phyloP scores from a whole-genome alignment of 805 yeast genomes.

The Yamadazyma tumulicola region DNA sequence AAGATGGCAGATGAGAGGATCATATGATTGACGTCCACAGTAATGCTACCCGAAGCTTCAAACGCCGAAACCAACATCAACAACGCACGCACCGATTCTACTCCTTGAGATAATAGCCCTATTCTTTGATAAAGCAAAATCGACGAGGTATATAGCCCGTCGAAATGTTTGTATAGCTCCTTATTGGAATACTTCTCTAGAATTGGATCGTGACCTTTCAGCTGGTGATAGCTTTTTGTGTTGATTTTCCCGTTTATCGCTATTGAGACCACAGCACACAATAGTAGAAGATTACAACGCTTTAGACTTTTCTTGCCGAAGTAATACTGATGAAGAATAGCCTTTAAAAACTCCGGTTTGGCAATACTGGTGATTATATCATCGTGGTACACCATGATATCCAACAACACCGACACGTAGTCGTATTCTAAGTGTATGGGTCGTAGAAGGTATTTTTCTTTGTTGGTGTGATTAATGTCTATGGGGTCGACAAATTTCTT shows the following conservation, averaged over 20 bases:
- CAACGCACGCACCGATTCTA: constrained; percentile 48
- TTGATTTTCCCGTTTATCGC: constrained; percentile 4
- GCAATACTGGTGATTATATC: neutral
- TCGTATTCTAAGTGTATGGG: constrained; percentile 22
- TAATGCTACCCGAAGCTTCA: constrained; percentile 22
- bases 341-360: neutral
- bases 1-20: constrained; percentile 32
- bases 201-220: neutral
- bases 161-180: constrained; percentile 14
- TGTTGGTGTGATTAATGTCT: constrained; percentile 16
- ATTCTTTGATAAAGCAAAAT: constrained; percentile 52
- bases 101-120: constrained; percentile 47
- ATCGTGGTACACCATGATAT: constrained; percentile 1
- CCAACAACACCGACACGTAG: constrained; percentile 5
- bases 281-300: constrained; percentile 7
- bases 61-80: constrained; percentile 42
- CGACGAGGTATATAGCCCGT: constrained; percentile 22
- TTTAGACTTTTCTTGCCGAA: constrained; percentile 3
- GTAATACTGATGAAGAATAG: constrained; percentile 6
- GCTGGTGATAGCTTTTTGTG: neutral
- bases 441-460: constrained; percentile 16
- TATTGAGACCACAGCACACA: constrained; percentile 5
- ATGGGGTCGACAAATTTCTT: constrained; percentile 32
- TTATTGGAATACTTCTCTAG: constrained; percentile 4
- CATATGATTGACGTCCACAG: constrained; percentile 24